phyloP scores from a whole-genome alignment of 768 basidiomycete species.

The Pleurotus eryngii region DNA sequence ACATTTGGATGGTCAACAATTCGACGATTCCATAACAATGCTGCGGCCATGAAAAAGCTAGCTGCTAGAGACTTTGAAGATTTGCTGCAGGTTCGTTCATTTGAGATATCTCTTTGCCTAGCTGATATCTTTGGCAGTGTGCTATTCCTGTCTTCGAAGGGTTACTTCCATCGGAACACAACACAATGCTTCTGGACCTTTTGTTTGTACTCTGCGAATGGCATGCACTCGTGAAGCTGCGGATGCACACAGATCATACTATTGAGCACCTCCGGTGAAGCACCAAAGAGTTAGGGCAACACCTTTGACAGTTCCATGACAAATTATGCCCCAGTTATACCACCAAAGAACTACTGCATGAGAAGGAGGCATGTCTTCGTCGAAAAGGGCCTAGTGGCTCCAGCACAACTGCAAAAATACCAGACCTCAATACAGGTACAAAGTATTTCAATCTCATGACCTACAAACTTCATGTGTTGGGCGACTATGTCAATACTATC shows the following conservation, averaged over 20 bases:
- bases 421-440: background rate
- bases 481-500: slow-evolving; percentile 22
- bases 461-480: slow-evolving; percentile 28
- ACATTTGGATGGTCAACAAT: slow-evolving; percentile 31
- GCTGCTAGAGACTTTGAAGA: slow-evolving; percentile 40
- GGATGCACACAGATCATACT: slow-evolving; percentile 32
- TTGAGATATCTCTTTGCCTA: background rate
- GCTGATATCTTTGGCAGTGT: slow-evolving; percentile 18
- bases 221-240: slow-evolving; percentile 32
- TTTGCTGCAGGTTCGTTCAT: slow-evolving; percentile 30
- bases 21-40: slow-evolving; percentile 27
- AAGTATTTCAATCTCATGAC: slow-evolving; percentile 20
- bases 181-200: slow-evolving; percentile 18
- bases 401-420: background rate
- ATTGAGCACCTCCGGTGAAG: slow-evolving; percentile 18
- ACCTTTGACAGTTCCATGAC: slow-evolving; percentile 19
- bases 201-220: slow-evolving; percentile 26
- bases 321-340: slow-evolving; percentile 14
- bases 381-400: slow-evolving; percentile 5
- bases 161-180: slow-evolving; percentile 28
- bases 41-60: slow-evolving; percentile 30
- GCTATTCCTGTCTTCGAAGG: slow-evolving; percentile 31
- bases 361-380: slow-evolving; percentile 19
- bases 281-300: slow-evolving; percentile 22
- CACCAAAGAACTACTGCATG: slow-evolving; percentile 21